Conservation (phyloP, 768 basidiomycete species). For the Boletus sp. region DNA sequence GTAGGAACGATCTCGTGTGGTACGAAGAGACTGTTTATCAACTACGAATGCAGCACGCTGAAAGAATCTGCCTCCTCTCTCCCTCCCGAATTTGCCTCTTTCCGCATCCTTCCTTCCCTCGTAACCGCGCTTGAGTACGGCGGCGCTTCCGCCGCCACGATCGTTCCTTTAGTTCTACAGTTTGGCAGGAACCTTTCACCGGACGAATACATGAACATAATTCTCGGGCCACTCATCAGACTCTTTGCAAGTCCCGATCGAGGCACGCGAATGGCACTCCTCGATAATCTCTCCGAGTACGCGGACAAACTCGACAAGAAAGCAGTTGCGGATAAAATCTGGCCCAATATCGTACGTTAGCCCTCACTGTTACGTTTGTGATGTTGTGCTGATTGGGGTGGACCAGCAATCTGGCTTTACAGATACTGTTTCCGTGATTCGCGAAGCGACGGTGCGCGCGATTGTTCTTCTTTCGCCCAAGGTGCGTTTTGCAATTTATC, state of each 20-base stretch:
- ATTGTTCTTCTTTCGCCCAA: constrained; percentile 84
- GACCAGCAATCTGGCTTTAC: constrained; percentile 90
- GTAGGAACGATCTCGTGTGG: neutral
- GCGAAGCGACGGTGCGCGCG: constrained; percentile 91
- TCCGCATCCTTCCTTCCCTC: constrained; percentile 87
- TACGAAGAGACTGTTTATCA: neutral
- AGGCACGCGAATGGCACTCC: constrained; percentile 89
- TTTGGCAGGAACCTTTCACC: constrained; percentile 71
- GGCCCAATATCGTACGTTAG: constrained; percentile 78
- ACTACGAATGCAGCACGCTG: constrained; percentile 52
- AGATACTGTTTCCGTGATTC: constrained; percentile 90
- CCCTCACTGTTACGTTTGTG: neutral
- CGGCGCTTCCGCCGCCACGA: constrained; percentile 69
- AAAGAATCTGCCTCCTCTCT: constrained; percentile 79
- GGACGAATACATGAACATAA: constrained; percentile 64
- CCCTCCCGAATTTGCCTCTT: constrained; percentile 80
- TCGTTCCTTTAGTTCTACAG: constrained; percentile 82
- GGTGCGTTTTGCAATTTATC: constrained; percentile 37
- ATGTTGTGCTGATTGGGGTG: neutral
- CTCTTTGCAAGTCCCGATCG: constrained; percentile 89
- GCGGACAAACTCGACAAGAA: constrained; percentile 85
- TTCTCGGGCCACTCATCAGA: constrained; percentile 79
- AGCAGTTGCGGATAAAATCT: constrained; percentile 82
- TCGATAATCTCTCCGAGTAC: constrained; percentile 83
- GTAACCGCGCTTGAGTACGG: constrained; percentile 76